Base-by-base conservation (phyloP, 345 rosid species). In the Aethionema arabicum region DNA sequence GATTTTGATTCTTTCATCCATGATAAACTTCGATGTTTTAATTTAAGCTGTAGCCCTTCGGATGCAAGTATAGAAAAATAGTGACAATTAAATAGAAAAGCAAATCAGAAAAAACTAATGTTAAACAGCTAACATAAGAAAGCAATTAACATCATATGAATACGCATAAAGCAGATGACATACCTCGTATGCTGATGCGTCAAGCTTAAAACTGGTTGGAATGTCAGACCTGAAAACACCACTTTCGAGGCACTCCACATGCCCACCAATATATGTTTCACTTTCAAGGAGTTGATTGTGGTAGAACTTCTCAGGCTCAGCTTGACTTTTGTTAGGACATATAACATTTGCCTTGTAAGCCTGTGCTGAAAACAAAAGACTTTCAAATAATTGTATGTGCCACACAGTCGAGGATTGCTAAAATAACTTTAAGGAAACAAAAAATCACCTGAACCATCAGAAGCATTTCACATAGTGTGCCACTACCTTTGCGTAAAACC, bases 391-490 rank as follows among this genome's bases (percentile, higher is more conserved):
- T 32, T 51, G 56, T 51, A 65, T 51, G 66, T 52, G 50, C 8
- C 13, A 59, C 32, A 51, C 9, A 52, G 49, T 59, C 58, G 44
- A 59, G 11, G 39, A 64, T 32, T 32, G 66, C 56, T 52, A 59
- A 12, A 52, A 21, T 55, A 58, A 32, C 50, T 51, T 31, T 52
- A 21, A 56, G 51, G 2, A 65, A 35, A 69, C 56, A 56, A 50
- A 29, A 78, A 74, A 59, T 66, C 56, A 88, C 98, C 96, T 92
- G 78, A 63, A 92, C 98, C 98, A 89, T 92, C 56, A 92, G 90
- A 84, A 92, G 97, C 97, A 92, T 92, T 80, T 92, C 98, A 69
- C 98, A 92, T 46, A 92, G 98, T 68, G 98, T 92, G 63, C 98
- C 98, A 77, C 91, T 92, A 65, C 98, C 98, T 82, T 92, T 89